phyloP scores from a whole-genome alignment of 345 rosid species.

The Salix exigua region DNA sequence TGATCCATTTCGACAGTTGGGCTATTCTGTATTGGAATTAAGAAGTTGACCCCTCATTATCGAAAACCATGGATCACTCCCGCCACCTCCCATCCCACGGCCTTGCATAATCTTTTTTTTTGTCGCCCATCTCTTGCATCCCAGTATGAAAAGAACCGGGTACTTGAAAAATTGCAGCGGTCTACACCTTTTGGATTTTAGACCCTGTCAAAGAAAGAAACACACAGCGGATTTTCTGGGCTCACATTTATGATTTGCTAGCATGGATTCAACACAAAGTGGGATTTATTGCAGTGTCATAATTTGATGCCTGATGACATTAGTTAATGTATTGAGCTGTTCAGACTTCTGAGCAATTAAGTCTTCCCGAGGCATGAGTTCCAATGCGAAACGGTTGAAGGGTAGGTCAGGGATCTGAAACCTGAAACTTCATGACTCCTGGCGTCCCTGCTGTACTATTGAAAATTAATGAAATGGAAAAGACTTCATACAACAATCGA shows the following conservation, averaged over 20 bases:
- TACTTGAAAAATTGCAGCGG: not conserved
- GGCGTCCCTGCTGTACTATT: too few species aligned
- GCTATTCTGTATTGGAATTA: slow-evolving; percentile 19
- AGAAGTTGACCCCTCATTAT: not conserved
- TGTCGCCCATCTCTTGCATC: not conserved
- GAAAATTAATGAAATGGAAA: too few species aligned
- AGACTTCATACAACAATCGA: too few species aligned
- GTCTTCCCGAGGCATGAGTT: too few species aligned
- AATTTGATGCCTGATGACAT: not conserved
- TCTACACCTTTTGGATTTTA: not conserved
- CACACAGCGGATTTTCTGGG: not conserved
- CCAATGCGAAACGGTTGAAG: too few species aligned
- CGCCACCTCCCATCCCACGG: not conserved
- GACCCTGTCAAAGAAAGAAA: too few species aligned
- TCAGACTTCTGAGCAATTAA: too few species aligned
- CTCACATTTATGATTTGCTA: not conserved
- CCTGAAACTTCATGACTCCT: too few species aligned
- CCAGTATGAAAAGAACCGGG: not conserved
- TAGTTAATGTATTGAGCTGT: not conserved
- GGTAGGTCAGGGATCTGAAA: too few species aligned
- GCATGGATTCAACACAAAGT: not conserved
- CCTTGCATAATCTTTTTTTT: not conserved
- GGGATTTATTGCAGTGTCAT: not conserved
- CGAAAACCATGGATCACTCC: not conserved
- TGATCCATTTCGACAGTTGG: slow-evolving; percentile 18